phyloP scores from a whole-genome alignment of 2,329 filamentous ascomycete species.

The Fusarium concolor region DNA sequence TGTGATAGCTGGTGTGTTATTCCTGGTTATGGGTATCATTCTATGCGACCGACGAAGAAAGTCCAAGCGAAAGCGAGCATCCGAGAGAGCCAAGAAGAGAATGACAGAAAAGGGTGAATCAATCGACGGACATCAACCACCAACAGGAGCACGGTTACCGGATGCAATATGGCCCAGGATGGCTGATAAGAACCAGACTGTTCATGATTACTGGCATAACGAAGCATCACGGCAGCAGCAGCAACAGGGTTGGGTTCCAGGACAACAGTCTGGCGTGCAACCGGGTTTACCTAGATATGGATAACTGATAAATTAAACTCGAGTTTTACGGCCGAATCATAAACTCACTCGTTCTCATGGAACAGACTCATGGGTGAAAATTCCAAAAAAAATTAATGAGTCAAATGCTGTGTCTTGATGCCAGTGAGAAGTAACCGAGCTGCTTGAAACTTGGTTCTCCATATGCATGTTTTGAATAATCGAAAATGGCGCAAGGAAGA shows the following conservation, averaged over 20 bases:
- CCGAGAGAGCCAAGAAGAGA: not conserved
- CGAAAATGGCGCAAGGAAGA: too few species aligned
- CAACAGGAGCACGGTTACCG: not conserved
- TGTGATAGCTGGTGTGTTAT: slow-evolving; percentile 2
- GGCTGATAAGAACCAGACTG: slow-evolving; percentile 29
- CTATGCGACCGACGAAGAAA: slow-evolving; percentile 33
- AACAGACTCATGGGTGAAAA: too few species aligned
- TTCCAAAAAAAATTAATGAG: too few species aligned
- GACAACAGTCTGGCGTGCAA: slow-evolving; percentile 11
- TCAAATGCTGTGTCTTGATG: too few species aligned
- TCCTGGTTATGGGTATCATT: slow-evolving; percentile 31
- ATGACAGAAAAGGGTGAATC: slow-evolving; percentile 12
- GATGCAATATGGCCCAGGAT: slow-evolving; percentile 28
- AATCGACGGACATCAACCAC: not conserved
- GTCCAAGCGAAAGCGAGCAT: slow-evolving; percentile 20
- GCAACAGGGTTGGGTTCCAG: slow-evolving; percentile 19
- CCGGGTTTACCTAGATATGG: slow-evolving; percentile 19
- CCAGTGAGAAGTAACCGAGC: too few species aligned
- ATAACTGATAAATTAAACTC: not conserved
- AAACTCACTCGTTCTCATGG: too few species aligned
- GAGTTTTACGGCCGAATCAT: too few species aligned
- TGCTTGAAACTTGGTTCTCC: too few species aligned
- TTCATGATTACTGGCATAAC: slow-evolving; percentile 35
- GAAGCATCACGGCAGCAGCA: slow-evolving; percentile 20
- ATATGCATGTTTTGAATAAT: too few species aligned